Evolutionary conservation across 768 basidiomycete species (phyloP).

Genomic region (Kwoniella shandongensis): DNA sequence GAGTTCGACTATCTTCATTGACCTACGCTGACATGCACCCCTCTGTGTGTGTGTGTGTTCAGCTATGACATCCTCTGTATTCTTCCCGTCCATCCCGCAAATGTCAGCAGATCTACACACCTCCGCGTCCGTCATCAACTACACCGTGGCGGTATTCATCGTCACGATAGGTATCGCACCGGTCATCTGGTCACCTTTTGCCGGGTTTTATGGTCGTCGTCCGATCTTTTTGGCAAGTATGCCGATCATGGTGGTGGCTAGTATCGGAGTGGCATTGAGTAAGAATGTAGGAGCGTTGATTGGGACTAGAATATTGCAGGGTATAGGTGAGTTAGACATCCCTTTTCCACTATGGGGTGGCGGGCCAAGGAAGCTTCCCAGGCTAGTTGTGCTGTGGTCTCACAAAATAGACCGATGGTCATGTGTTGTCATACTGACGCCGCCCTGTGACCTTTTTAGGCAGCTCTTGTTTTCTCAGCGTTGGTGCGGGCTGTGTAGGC

Average conservation of each 20-base stretch:
- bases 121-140: constrained; percentile 63
- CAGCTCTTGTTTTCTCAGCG: constrained; percentile 58
- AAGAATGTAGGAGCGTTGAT: constrained; percentile 59
- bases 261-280: constrained; percentile 63
- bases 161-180: constrained; percentile 58
- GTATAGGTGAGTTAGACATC: constrained; percentile 56
- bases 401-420: too few species aligned
- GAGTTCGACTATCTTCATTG: not conserved
- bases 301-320: constrained; percentile 66
- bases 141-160: constrained; percentile 61
- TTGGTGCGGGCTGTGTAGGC: constrained; percentile 61
- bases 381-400: not conserved
- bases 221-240: constrained; percentile 63
- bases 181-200: constrained; percentile 61
- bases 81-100: constrained; percentile 72
- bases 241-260: constrained; percentile 63
- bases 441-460: constrained; percentile 17
- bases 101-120: constrained; percentile 67
- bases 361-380: too few species aligned
- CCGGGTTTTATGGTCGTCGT: constrained; percentile 66
- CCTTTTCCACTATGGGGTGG: too few species aligned
- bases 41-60: not conserved
- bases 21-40: not conserved
- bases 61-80: constrained; percentile 71
- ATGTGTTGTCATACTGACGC: too few species aligned